A percentile compares a stretch with the other conserved stretches of the same genome.
Conservation (phyloP, 2,329 filamentous ascomycete genomes). For the Pseudodiploospora longispora region DNA sequence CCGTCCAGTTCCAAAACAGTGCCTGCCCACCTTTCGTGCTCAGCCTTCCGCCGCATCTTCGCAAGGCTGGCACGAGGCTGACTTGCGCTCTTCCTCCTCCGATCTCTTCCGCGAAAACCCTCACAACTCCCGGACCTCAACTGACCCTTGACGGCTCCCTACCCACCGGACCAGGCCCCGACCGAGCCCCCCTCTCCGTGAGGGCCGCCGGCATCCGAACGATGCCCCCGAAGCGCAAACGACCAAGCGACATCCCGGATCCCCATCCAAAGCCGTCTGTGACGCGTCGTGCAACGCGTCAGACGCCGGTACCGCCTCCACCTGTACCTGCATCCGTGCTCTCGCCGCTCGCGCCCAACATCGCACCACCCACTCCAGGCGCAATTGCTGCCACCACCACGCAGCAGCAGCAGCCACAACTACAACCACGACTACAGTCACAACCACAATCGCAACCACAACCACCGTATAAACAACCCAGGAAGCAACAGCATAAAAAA, state of each 20-base stretch:
- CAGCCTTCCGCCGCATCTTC: no score
- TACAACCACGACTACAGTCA: not conserved
- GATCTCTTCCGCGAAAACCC: no score
- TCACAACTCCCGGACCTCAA: no score
- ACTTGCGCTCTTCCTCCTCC: no score
- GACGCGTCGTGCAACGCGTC: conserved; percentile 33
- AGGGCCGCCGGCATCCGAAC: conserved; percentile 1
- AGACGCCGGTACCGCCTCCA: conserved; percentile 26
- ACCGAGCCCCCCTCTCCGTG: no score
- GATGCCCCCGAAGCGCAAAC: conserved; percentile 32
- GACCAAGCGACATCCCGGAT: conserved; percentile 19
- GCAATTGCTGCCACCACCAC: not conserved
- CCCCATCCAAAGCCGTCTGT: conserved; percentile 13
- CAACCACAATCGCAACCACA: conserved; percentile 6
- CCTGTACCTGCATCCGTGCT: conserved; percentile 12
- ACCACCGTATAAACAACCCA: not conserved
- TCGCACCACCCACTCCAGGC: conserved; percentile 5
- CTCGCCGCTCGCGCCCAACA: not conserved
- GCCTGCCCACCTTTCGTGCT: no score
- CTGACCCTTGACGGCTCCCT: no score
- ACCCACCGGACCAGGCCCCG: no score
- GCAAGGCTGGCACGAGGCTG: no score
- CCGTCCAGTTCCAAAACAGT: no score
- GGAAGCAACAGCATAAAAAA: conserved; percentile 1
- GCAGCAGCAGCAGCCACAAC: not conserved